A percentile compares a stretch with the other conserved stretches of the same genome.
Evolutionary conservation across 495 filamentous ascomycete genomes (phyloP).

Genomic region (Xylaria castorea): DNA sequence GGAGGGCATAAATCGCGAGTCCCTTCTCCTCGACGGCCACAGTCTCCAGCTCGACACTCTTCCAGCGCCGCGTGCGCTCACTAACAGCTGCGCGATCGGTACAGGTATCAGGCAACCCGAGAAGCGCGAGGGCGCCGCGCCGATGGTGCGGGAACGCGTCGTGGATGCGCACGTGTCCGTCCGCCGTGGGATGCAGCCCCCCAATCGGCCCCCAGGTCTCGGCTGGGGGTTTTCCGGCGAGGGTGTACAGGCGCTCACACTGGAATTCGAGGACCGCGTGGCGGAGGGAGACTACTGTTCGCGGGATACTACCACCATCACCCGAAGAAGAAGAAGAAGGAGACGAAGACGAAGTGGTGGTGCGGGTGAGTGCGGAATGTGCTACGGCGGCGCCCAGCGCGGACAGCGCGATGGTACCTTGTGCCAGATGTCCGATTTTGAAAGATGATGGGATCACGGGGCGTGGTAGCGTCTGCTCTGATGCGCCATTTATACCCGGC

Average conservation of each 20-base stretch:
- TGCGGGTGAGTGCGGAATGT: slow-evolving; percentile 29
- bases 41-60: slow-evolving; percentile 48
- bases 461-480: background rate
- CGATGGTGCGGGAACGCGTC: slow-evolving; percentile 53
- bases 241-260: slow-evolving; percentile 49
- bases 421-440: slow-evolving; percentile 37
- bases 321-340: background rate
- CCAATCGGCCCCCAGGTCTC: slow-evolving; percentile 48
- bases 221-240: slow-evolving; percentile 39
- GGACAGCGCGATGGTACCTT: slow-evolving; percentile 52
- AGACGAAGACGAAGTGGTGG: background rate
- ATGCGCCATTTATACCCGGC: slow-evolving; percentile 6
- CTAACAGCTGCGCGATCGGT: slow-evolving; percentile 45
- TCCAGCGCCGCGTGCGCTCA: slow-evolving; percentile 40
- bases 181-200: slow-evolving; percentile 49
- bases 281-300: slow-evolving; percentile 43
- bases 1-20: slow-evolving; percentile 48
- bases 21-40: slow-evolving; percentile 35
- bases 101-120: slow-evolving; percentile 35
- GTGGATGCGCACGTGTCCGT: slow-evolving; percentile 57
- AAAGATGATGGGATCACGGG: slow-evolving; percentile 48
- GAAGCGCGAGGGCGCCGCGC: slow-evolving; percentile 42
- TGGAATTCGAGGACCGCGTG: slow-evolving; percentile 55
- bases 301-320: background rate
- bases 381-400: slow-evolving; percentile 50